Base-by-base conservation (phyloP, 2,329 filamentous ascomycete genomes). In the Escovopsis sp. region DNA sequence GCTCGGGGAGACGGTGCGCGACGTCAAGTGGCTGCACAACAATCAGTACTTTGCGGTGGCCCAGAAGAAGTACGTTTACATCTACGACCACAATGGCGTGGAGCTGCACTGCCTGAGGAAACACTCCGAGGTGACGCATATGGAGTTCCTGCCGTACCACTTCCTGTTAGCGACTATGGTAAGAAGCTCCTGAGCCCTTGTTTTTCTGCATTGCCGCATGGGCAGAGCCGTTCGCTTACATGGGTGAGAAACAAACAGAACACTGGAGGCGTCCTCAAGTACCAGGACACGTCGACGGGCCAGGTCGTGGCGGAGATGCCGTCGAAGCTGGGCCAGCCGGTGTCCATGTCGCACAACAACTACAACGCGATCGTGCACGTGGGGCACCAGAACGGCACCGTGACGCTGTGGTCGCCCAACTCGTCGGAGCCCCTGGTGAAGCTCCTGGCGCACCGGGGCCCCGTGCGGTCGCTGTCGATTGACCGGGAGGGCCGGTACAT, bases 111-210 rank as follows among this genome's bases (percentile, higher is more conserved):
- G 83, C 53, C 61, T 98, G 51, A 78, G 77, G 57, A 90, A 90
- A 55, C 88, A 94, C 54, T 72, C 83, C 41, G 90, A 98, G 55
- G 83, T 92, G 12, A 80, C 82, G 11, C 79, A 92, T 56, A 85
- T 98, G 70, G 85, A 96, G 57, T 98, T 94, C 53, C 64, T 96
- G 12, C 88, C 88, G 1, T 96, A 94, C 53, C 90, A 98, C 55
- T 98, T 93, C 55, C 73, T 98, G 29, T 68, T 98, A 33, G 82
- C 83, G 14, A 93, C 86, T 14, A 71, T 88, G 49, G 79, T 82
- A 58, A 65, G 76, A 68, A 9, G 8, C 21, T 25, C 21, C 2
- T 25, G 21, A 25, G 21, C 9, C 19, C 5, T 21, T 21, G 9
- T 5, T 21, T 5, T 21, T 21, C 5, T 21, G 5, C 9, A 9